Percentiles rank a stretch among this genome's conserved stretches.
phyloP scores from a whole-genome alignment of 140 eudicot genomes.

The Flaveria floridana region DNA sequence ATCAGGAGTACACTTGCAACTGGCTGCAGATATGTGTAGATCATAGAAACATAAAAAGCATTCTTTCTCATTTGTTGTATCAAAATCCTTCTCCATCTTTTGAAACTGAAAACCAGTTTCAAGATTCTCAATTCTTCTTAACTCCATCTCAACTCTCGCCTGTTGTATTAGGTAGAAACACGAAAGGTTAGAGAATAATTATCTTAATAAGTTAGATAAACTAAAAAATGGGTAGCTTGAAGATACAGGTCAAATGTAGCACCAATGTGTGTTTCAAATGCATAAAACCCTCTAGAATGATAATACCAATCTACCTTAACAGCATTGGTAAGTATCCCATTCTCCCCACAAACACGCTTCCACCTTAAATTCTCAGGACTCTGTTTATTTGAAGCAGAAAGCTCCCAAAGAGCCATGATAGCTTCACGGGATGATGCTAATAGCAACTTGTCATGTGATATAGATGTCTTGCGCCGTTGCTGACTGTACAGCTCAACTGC shows the following conservation, averaged over 20 bases:
- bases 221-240: neutral
- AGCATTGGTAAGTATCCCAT: slow-evolving; percentile 59
- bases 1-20: slow-evolving; percentile 61
- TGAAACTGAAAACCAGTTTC: slow-evolving; percentile 34
- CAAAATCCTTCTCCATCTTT: slow-evolving; percentile 63
- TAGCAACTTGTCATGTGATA: slow-evolving; percentile 78
- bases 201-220: neutral
- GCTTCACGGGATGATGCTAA: slow-evolving; percentile 61
- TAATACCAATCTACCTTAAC: slow-evolving; percentile 46
- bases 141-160: slow-evolving; percentile 59
- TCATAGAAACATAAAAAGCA: slow-evolving; percentile 72
- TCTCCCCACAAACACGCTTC: slow-evolving; percentile 65
- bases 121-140: slow-evolving; percentile 47
- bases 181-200: neutral
- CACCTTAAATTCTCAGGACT: slow-evolving; percentile 44
- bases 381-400: slow-evolving; percentile 34
- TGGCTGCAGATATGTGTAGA: slow-evolving; percentile 64
- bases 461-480: slow-evolving; percentile 68
- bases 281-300: neutral
- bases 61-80: slow-evolving; percentile 60
- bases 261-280: neutral
- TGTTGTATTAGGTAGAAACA: slow-evolving; percentile 29
- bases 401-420: slow-evolving; percentile 51
- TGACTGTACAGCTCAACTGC: slow-evolving; percentile 73
- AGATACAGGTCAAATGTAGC: neutral